These are phyloP conservation scores for Bullera alba DNA, from an alignment of 768 basidiomycete genomes.

Conservation along the genomic window DNA sequence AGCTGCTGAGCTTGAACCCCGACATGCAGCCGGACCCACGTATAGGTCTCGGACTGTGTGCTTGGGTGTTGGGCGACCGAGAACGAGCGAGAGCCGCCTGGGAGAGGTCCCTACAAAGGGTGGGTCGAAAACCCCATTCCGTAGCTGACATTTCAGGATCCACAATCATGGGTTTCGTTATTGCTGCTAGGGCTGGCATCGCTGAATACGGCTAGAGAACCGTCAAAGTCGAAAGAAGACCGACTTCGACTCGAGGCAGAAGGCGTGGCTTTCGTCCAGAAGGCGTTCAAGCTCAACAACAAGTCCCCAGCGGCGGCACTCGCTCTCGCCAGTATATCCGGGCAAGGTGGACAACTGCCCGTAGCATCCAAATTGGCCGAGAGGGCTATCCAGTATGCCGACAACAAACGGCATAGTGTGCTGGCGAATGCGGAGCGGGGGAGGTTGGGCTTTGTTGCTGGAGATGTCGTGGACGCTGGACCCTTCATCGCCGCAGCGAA, in stretches of 20 bases:
- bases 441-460: slow-evolving; percentile 70
- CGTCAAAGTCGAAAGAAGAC: slow-evolving; percentile 58
- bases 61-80: slow-evolving; percentile 82
- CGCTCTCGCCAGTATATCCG: slow-evolving; percentile 26
- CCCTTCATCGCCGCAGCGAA: slow-evolving; percentile 66
- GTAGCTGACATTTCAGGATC: slow-evolving; percentile 53
- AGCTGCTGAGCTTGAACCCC: slow-evolving; percentile 69
- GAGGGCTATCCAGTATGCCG: slow-evolving; percentile 86
- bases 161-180: slow-evolving; percentile 67
- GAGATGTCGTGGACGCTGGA: slow-evolving; percentile 57
- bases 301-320: slow-evolving; percentile 32
- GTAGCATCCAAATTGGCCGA: slow-evolving; percentile 90
- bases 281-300: slow-evolving; percentile 49
- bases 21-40: slow-evolving; percentile 82
- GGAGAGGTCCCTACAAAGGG: slow-evolving; percentile 79
- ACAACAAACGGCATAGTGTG: slow-evolving; percentile 55
- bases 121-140: slow-evolving; percentile 29
- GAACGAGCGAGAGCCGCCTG: slow-evolving; percentile 78
- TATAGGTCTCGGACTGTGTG: slow-evolving; percentile 88
- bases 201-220: slow-evolving; percentile 75
- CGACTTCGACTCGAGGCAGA: slow-evolving; percentile 44
- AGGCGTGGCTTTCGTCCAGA: slow-evolving; percentile 54
- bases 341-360: slow-evolving; percentile 22
- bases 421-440: slow-evolving; percentile 80
- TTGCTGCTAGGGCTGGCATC: slow-evolving; percentile 78